These are phyloP conservation scores for Penicillium bialowiezense DNA, from an alignment of 495 filamentous ascomycete species.

Conservation along the genomic window DNA sequence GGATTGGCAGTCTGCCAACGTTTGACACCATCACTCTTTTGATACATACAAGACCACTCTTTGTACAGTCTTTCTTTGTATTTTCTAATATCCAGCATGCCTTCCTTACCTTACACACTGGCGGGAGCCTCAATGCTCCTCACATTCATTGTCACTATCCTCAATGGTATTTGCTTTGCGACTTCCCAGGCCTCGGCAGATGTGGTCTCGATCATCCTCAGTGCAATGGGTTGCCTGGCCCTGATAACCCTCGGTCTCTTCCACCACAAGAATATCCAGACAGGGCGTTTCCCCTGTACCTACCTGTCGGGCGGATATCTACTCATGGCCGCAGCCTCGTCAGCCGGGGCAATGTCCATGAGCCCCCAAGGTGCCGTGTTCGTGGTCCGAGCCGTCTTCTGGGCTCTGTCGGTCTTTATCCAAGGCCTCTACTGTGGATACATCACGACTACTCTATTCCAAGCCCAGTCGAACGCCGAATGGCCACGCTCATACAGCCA, in stretches of 20 bases:
- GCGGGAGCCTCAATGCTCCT: conserved; percentile 25
- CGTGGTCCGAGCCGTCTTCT: conserved; percentile 32
- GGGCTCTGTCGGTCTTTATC: conserved; percentile 32
- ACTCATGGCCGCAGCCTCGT: conserved; percentile 25
- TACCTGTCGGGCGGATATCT: conserved; percentile 26
- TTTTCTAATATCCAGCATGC: conserved; percentile 11
- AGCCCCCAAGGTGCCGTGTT: conserved; percentile 17
- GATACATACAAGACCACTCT: conserved; percentile 6
- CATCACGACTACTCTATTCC: conserved; percentile 20
- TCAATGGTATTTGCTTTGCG: conserved; percentile 34
- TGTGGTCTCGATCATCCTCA: conserved; percentile 25
- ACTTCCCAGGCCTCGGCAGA: conserved; percentile 19
- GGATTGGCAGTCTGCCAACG: conserved; percentile 5
- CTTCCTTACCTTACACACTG: conserved; percentile 21
- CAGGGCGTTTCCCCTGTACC: conserved; percentile 11
- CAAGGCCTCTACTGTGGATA: conserved; percentile 35
- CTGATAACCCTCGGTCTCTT: conserved; percentile 26
- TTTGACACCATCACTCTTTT: conserved; percentile 5
- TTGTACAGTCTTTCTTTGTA: conserved; percentile 1
- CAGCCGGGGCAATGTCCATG: conserved; percentile 31
- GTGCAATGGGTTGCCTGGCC: conserved; percentile 26
- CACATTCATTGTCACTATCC: conserved; percentile 29
- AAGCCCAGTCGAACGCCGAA: conserved; percentile 6
- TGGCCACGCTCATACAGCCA: conserved; percentile 30
- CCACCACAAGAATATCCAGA: conserved; percentile 21